Conservation (phyloP, 2,329 filamentous ascomycete species). For the Paradendryphiella salina region DNA sequence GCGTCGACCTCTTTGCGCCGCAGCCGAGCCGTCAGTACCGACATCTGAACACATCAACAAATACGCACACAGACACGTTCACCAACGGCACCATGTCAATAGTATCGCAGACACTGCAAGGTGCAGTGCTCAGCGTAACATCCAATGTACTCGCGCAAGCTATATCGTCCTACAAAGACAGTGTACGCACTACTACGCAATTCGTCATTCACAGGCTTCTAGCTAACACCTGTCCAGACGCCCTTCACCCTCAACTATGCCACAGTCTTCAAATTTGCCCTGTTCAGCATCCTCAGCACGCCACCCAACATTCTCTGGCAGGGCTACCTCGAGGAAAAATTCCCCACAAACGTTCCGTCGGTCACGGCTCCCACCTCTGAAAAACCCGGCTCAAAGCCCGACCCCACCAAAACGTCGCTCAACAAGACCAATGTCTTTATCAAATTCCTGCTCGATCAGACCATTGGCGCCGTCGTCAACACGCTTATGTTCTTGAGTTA, state of each 20-base stretch:
- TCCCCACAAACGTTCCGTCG: constrained; percentile 61
- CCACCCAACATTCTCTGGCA: constrained; percentile 91
- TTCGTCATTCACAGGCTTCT: background rate
- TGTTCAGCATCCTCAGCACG: constrained; percentile 72
- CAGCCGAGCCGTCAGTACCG: background rate
- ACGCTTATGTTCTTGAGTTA: constrained; percentile 65
- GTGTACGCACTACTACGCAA: constrained; percentile 52
- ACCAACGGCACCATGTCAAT: constrained; percentile 33
- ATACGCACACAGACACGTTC: background rate
- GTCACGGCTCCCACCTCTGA: constrained; percentile 23
- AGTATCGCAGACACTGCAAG: constrained; percentile 58
- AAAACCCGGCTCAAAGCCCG: constrained; percentile 37
- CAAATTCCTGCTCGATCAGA: constrained; percentile 72
- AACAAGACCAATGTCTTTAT: constrained; percentile 65
- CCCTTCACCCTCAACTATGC: constrained; percentile 66
- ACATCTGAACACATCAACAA: background rate
- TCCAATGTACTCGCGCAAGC: constrained; percentile 76
- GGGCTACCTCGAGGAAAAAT: constrained; percentile 71
- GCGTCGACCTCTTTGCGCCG: background rate
- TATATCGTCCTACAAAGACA: constrained; percentile 64
- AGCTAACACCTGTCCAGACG: constrained; percentile 49
- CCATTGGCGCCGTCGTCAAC: constrained; percentile 66
- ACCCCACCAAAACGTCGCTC: constrained; percentile 42
- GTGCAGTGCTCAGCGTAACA: constrained; percentile 64
- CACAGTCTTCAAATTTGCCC: constrained; percentile 74